Conservation (phyloP, 139 green algal species). For the Chlorella sp. region DNA sequence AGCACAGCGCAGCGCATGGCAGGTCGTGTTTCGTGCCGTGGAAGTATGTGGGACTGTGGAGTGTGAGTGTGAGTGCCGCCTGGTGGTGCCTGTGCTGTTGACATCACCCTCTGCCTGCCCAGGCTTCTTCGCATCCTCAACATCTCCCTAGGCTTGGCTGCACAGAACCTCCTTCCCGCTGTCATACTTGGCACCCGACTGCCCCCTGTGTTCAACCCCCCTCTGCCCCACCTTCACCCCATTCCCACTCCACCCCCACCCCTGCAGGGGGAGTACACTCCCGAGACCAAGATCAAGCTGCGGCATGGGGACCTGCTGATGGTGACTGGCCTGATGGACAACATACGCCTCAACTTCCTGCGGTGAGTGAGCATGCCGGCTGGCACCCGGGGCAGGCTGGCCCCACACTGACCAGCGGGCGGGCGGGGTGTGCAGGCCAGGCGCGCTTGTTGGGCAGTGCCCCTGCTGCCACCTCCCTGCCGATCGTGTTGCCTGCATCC, state of each 20-base stretch:
- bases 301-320: constrained; percentile 57
- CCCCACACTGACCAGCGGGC: not conserved
- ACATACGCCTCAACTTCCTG: constrained; percentile 68
- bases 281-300: constrained; percentile 69
- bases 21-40: too few relatives aligned
- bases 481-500: too few relatives aligned
- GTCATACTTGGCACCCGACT: too few relatives aligned
- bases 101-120: too few relatives aligned
- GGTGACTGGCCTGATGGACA: constrained; percentile 63
- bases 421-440: not conserved
- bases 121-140: too few relatives aligned
- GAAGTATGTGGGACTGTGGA: too few relatives aligned
- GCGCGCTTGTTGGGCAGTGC: too few relatives aligned
- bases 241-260: not conserved
- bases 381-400: not conserved
- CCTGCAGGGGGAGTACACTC: constrained; percentile 9
- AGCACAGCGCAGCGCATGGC: not conserved
- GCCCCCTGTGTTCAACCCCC: not conserved
- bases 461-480: too few relatives aligned
- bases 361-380: constrained; percentile 31
- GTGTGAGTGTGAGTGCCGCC: not conserved
- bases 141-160: not conserved
- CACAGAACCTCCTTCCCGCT: too few relatives aligned
- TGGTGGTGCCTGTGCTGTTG: too few relatives aligned
- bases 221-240: not conserved